Percentiles rank a stretch among this genome's conserved stretches.
Conservation (phyloP, 1,139 yeast species). For the Yarrowia galli region DNA sequence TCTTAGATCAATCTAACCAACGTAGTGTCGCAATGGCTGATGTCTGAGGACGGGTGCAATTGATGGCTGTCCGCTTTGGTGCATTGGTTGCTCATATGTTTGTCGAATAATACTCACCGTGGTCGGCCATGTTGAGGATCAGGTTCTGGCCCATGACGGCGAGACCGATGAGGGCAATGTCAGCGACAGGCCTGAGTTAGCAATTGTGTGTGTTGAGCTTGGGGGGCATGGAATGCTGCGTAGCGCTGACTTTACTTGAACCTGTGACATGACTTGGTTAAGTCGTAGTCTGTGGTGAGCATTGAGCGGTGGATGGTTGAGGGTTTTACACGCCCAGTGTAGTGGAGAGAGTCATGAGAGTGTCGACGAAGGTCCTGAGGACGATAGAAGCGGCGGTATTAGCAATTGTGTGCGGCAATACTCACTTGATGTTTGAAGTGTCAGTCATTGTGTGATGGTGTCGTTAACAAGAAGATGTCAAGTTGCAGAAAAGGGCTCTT, state of each 20-base stretch:
- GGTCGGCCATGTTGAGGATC: conserved; percentile 97
- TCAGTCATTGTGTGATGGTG: conserved; percentile 35
- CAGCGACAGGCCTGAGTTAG: conserved; percentile 63
- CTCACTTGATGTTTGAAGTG: conserved; percentile 38
- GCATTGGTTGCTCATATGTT: neutral
- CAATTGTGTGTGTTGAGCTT: neutral
- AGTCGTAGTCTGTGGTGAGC: conserved; percentile 36
- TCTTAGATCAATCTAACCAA: conserved; percentile 7
- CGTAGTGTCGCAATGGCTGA: conserved; percentile 14
- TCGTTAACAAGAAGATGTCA: conserved; percentile 37
- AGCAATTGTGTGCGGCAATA: conserved; percentile 26
- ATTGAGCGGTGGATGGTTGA: conserved; percentile 5
- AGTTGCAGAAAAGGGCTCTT: conserved; percentile 20
- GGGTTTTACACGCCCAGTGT: conserved; percentile 6
- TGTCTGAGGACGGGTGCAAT: neutral
- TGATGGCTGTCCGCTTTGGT: neutral
- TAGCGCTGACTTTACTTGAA: conserved; percentile 21
- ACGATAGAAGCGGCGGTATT: neutral
- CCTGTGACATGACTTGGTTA: conserved; percentile 33
- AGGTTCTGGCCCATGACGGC: conserved; percentile 99
- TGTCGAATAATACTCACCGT: conserved; percentile 59
- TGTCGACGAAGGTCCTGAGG: too few relatives aligned
- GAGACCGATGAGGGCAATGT: conserved; percentile 98
- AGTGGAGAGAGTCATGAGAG: too few relatives aligned
- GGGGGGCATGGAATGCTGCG: neutral